These are phyloP conservation scores for Chytriomyces confervae DNA, from an alignment of 192 early-diverging fungal genomes.

Conservation along the genomic window DNA sequence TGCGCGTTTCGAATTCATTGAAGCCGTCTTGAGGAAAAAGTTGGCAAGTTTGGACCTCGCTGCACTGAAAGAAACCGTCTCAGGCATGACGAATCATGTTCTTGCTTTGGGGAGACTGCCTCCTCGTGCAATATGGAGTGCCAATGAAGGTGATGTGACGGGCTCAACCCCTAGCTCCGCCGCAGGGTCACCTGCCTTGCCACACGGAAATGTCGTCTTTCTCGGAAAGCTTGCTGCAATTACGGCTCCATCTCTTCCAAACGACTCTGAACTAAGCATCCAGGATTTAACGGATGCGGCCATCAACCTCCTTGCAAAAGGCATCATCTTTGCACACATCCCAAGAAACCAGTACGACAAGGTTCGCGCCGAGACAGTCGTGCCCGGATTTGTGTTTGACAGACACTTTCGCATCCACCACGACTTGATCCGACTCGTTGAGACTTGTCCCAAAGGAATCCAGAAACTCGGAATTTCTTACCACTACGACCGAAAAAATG, in stretches of 20 bases:
- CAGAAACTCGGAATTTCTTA: slow-evolving; percentile 30
- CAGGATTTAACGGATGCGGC: slow-evolving; percentile 2
- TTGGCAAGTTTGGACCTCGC: slow-evolving; percentile 1
- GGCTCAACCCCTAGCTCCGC: neutral
- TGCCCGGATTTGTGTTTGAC: slow-evolving; percentile 29
- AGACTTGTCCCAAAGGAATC: slow-evolving; percentile 22
- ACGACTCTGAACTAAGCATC: neutral
- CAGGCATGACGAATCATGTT: slow-evolving; percentile 27
- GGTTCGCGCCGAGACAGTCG: slow-evolving; percentile 24
- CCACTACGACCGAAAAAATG: slow-evolving; percentile 31
- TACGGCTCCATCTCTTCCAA: neutral
- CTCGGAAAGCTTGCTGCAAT: slow-evolving; percentile 5
- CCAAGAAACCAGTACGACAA: slow-evolving; percentile 7
- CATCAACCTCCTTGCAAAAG: slow-evolving; percentile 35
- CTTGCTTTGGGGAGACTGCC: slow-evolving; percentile 20
- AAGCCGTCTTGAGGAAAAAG: slow-evolving; percentile 25
- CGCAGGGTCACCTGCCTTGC: neutral
- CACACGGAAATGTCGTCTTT: slow-evolving; percentile 16
- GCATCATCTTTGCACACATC: slow-evolving; percentile 37
- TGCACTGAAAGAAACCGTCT: slow-evolving; percentile 15
- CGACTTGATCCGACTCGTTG: slow-evolving; percentile 32
- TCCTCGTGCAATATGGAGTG: neutral
- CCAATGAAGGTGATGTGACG: neutral
- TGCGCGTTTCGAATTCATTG: slow-evolving; percentile 44
- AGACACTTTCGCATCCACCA: slow-evolving; percentile 33